Conservation (phyloP, 345 rosid genomes). For the Gossypium ekmanianum region DNA sequence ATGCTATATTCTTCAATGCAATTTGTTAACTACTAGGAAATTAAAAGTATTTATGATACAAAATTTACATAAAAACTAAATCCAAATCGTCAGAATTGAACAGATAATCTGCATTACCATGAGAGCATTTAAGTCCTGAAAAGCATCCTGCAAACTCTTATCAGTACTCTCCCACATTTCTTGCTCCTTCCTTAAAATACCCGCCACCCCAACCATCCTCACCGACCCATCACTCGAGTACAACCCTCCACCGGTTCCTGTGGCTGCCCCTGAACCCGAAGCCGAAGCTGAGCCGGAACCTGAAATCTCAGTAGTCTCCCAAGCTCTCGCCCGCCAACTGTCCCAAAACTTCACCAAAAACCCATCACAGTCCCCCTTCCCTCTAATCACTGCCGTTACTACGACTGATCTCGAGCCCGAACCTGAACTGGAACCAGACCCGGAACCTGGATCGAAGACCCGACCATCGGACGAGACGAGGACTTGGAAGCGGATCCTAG, state of each 20-base stretch:
- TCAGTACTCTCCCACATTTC: constrained; percentile 93
- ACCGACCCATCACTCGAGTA: constrained; percentile 73
- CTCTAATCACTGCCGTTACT: constrained; percentile 60
- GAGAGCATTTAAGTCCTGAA: constrained; percentile 90
- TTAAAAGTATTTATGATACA: neutral
- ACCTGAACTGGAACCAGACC: constrained; percentile 4
- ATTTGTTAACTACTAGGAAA: neutral
- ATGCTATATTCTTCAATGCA: neutral
- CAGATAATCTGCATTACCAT: constrained; percentile 45
- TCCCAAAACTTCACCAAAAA: constrained; percentile 74
- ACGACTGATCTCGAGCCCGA: constrained; percentile 44
- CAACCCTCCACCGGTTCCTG: constrained; percentile 46
- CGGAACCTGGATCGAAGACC: constrained; percentile 19
- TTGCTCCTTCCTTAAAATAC: constrained; percentile 92
- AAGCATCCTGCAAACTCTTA: constrained; percentile 93
- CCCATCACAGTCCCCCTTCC: constrained; percentile 79
- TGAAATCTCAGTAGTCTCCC: constrained; percentile 47
- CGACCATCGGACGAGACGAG: constrained; percentile 28
- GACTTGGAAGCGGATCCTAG: constrained; percentile 75
- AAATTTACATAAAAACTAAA: neutral
- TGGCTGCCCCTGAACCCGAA: constrained; percentile 19
- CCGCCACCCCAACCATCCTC: constrained; percentile 92
- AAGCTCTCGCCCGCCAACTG: constrained; percentile 75
- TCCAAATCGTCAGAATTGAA: neutral
- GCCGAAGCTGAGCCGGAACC: constrained; percentile 24